Conservation (phyloP, 176 grass and related monocot species). For the Chrysopogon serrulatus region DNA sequence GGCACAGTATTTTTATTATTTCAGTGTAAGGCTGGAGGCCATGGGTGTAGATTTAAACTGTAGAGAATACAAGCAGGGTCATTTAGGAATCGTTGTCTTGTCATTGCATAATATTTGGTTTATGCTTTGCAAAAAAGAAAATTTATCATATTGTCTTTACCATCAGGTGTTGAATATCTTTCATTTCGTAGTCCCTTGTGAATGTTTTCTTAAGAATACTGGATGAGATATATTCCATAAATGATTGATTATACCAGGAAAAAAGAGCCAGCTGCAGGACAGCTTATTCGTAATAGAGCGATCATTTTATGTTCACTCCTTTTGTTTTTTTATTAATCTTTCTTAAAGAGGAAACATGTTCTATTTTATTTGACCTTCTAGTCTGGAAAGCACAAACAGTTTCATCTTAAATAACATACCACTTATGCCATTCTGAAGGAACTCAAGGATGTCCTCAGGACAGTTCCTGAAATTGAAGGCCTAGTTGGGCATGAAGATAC, state of each 20-base stretch:
- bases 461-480: constrained; percentile 64
- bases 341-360: background rate
- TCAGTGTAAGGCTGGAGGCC: background rate
- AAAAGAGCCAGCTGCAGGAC: background rate
- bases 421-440: constrained; percentile 45
- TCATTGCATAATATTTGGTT: constrained; percentile 6
- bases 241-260: background rate
- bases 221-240: background rate
- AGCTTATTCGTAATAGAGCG: no score
- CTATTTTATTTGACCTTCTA: background rate
- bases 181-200: background rate
- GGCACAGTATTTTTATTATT: background rate
- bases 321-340: background rate
- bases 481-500: constrained; percentile 56
- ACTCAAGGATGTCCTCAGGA: constrained; percentile 64
- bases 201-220: background rate
- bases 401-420: constrained; percentile 1
- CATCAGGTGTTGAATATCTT: background rate
- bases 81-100: background rate
- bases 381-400: background rate
- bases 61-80: background rate
- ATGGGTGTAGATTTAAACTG: background rate
- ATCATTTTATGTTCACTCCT: background rate
- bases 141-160: background rate
- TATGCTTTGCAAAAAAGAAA: background rate